Evolutionary conservation across 2,329 filamentous ascomycete species (phyloP).

Genomic region (Dothistroma pini): DNA sequence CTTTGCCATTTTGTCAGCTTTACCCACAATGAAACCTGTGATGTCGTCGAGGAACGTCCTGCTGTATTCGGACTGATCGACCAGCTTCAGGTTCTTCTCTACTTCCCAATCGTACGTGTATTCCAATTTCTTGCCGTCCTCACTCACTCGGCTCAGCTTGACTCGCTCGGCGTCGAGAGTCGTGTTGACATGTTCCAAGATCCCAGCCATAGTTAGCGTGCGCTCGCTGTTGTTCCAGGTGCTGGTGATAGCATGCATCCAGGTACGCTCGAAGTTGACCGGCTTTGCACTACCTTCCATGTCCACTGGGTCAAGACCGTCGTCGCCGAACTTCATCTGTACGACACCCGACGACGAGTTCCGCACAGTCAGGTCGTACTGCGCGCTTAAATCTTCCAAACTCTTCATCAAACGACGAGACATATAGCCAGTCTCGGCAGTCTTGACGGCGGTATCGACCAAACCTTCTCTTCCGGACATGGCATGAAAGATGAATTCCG

Average conservation of each 20-base stretch:
- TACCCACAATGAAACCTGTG: conserved; percentile 59
- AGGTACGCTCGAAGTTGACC: conserved; percentile 88
- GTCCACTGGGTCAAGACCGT: conserved; percentile 91
- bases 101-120: conserved; percentile 70
- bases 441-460: conserved; percentile 98
- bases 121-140: conserved; percentile 44
- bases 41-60: conserved; percentile 79
- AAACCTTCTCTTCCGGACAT: conserved; percentile 98
- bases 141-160: conserved; percentile 48
- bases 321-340: conserved; percentile 96
- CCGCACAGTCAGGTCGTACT: conserved; percentile 92
- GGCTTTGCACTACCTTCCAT: conserved; percentile 95
- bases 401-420: conserved; percentile 97
- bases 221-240: conserved; percentile 77
- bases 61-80: conserved; percentile 63
- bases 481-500: conserved; percentile 96
- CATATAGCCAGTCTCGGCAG: conserved; percentile 98
- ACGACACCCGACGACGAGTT: conserved; percentile 86
- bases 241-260: conserved; percentile 69
- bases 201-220: conserved; percentile 70
- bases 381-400: conserved; percentile 85
- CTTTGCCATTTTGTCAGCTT: conserved; percentile 29
- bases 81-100: conserved; percentile 42
- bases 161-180: conserved; percentile 65
- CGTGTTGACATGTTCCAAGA: conserved; percentile 63